Evolutionary conservation across 2,329 filamentous ascomycete species (phyloP).

Genomic region (Sclerotinia sclerotiorum): DNA sequence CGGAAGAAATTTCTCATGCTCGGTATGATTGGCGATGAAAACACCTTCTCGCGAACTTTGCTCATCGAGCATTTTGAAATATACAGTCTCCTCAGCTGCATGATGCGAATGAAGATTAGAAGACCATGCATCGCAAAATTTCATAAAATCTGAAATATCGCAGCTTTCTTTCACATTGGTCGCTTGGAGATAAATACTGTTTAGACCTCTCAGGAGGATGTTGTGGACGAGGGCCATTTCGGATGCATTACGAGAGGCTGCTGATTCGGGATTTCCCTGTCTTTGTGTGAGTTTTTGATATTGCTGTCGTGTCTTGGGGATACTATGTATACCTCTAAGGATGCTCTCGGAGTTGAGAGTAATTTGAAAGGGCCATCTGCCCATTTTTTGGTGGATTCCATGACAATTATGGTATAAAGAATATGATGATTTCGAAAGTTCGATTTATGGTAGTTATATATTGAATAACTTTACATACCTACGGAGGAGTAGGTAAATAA

Average conservation of each 20-base stretch:
- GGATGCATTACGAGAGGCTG: slow-evolving; percentile 35
- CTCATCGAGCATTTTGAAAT: slow-evolving; percentile 45
- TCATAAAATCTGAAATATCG: slow-evolving; percentile 41
- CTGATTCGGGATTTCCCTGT: slow-evolving; percentile 16
- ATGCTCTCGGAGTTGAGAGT: slow-evolving; percentile 23
- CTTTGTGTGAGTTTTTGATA: not conserved
- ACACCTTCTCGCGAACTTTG: slow-evolving; percentile 37
- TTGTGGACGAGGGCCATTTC: slow-evolving; percentile 43
- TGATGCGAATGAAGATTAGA: slow-evolving; percentile 44
- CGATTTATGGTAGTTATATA: not conserved
- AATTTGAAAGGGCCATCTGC: slow-evolving; percentile 28
- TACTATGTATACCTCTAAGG: slow-evolving; percentile 3
- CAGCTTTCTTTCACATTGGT: slow-evolving; percentile 42
- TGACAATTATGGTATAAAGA: not conserved
- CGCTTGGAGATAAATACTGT: slow-evolving; percentile 43
- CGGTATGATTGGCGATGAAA: slow-evolving; percentile 43
- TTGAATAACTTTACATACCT: not conserved
- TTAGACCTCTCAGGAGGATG: slow-evolving; percentile 43
- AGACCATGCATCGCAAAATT: slow-evolving; percentile 27
- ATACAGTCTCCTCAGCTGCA: slow-evolving; percentile 41
- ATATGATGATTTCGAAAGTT: not conserved
- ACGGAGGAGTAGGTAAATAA: too few relatives aligned
- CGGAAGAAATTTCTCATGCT: slow-evolving; percentile 45
- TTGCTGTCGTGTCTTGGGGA: not conserved
- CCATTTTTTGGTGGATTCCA: slow-evolving; percentile 23